Conservation (phyloP, 306 rosid genomes). For the Astragalus glycyphyllos region DNA sequence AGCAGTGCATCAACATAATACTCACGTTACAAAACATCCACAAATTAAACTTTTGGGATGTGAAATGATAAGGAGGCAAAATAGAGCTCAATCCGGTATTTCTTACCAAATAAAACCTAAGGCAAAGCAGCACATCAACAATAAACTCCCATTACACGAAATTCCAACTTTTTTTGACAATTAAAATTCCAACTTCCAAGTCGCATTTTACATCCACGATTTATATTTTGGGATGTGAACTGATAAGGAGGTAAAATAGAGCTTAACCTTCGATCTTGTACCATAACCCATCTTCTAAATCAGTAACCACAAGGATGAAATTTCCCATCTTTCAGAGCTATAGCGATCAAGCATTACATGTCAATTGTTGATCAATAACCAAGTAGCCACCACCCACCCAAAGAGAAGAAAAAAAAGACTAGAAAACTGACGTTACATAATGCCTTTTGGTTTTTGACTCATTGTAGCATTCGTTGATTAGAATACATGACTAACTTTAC, state of each 20-base stretch:
- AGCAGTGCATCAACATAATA: too few species aligned
- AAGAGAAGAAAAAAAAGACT: background rate
- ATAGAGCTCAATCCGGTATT: too few species aligned
- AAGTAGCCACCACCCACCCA: slow-evolving; percentile 1
- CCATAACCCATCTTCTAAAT: background rate
- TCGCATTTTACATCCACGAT: too few species aligned
- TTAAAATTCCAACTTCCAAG: too few species aligned
- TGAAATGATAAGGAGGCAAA: too few species aligned
- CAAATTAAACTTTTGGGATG: too few species aligned
- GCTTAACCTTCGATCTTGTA: background rate
- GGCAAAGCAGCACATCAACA: too few species aligned
- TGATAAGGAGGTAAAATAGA: background rate
- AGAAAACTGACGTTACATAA: slow-evolving; percentile 33
- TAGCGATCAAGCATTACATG: background rate
- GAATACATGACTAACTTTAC: slow-evolving; percentile 34
- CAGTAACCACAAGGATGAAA: background rate
- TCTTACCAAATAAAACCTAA: too few species aligned
- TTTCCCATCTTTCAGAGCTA: background rate
- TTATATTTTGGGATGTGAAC: background rate
- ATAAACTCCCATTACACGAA: too few species aligned
- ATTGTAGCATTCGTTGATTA: slow-evolving; percentile 10
- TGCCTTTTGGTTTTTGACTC: background rate
- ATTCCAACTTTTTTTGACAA: too few species aligned
- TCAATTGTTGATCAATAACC: background rate
- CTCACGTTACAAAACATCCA: too few species aligned